A percentile compares a stretch with the other conserved stretches of the same genome.
These are phyloP conservation scores for Dillenia turbinata DNA, from an alignment of 164 flowering plant species.

Conservation along the genomic window DNA sequence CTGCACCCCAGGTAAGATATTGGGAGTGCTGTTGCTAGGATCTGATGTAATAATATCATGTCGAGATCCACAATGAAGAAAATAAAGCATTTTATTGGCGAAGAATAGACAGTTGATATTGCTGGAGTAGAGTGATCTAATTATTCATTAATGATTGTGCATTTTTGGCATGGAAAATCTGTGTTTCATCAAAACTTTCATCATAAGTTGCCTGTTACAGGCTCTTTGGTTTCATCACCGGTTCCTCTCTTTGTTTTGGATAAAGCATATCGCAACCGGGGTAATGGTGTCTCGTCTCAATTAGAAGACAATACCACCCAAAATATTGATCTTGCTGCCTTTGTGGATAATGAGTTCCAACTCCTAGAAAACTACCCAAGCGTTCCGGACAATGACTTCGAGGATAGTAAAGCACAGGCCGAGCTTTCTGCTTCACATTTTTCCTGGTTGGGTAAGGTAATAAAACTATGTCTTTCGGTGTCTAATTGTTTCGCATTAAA, in stretches of 20 bases:
- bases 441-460: conserved; percentile 69
- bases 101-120: too few relatives aligned
- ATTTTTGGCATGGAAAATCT: too few relatives aligned
- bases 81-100: too few relatives aligned
- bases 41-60: too few relatives aligned
- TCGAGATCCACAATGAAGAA: too few relatives aligned
- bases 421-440: conserved; percentile 57
- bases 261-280: conserved; percentile 32
- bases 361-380: conserved; percentile 44
- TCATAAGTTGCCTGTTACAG: conserved; percentile 25
- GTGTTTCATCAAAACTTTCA: too few relatives aligned
- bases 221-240: conserved; percentile 95
- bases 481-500: neutral
- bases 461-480: neutral
- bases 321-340: conserved; percentile 13
- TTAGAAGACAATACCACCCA: conserved; percentile 2
- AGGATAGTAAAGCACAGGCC: conserved; percentile 62
- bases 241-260: conserved; percentile 64
- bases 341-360: conserved; percentile 47
- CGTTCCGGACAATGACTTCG: conserved; percentile 45
- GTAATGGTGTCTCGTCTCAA: conserved; percentile 4
- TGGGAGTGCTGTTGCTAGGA: too few relatives aligned
- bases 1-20: too few relatives aligned
- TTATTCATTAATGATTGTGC: too few relatives aligned
- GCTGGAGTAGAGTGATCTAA: too few relatives aligned